Evolutionary conservation across 78 protist genomes (phyloP).

Genomic region (Carpediemonas membranifera): DNA sequence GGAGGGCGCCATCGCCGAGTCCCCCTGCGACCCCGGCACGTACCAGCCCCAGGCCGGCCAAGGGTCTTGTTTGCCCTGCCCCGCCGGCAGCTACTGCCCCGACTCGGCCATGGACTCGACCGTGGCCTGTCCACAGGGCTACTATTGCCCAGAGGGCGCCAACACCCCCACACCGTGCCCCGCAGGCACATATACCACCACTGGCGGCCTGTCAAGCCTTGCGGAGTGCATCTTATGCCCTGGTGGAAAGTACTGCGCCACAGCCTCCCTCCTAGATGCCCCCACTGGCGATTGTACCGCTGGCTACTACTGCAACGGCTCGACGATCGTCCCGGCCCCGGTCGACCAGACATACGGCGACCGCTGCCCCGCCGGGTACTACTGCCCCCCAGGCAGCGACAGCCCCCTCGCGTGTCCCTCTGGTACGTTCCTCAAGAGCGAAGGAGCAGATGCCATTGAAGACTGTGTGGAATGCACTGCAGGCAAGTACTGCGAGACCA

Average conservation of each 20-base stretch:
- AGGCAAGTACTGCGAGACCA: no score
- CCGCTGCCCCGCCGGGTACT: constrained; percentile 21
- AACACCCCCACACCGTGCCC: not conserved
- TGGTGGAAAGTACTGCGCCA: no score
- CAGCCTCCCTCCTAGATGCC: no score
- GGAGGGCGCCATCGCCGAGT: no score
- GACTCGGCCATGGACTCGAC: not conserved
- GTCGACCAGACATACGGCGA: constrained; percentile 1
- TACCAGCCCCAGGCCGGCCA: constrained; percentile 6
- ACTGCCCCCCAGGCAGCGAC: constrained; percentile 7
- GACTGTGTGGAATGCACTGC: constrained; percentile 13
- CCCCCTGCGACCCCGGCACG: no score
- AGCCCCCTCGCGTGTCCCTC: not conserved
- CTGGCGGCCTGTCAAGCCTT: not conserved
- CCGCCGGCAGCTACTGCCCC: not conserved
- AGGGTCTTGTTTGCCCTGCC: not conserved
- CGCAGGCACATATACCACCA: not conserved
- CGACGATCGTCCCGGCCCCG: not conserved
- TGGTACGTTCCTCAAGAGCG: not conserved
- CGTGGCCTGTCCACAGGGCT: not conserved
- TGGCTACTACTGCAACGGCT: no score
- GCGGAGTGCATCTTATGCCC: no score
- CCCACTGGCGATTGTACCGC: no score
- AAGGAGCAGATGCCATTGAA: not conserved
- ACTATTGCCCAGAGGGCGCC: not conserved